phyloP scores from a whole-genome alignment of 768 basidiomycete species.

The Panaeolus papilionaceus region DNA sequence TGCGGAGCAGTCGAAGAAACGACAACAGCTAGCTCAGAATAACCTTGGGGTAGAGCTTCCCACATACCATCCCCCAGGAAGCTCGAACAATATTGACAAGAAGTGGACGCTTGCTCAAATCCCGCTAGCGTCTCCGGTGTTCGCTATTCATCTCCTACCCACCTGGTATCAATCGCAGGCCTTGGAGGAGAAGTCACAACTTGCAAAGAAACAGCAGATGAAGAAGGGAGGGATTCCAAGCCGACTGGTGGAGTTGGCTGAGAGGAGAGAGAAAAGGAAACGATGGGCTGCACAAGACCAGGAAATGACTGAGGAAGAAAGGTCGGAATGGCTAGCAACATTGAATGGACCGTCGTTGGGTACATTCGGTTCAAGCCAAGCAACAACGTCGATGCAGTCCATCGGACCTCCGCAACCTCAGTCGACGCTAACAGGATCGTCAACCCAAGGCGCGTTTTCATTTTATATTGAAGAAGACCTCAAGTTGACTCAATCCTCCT shows the following conservation, averaged over 20 bases:
- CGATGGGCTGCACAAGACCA: background rate
- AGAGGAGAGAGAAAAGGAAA: constrained; percentile 1
- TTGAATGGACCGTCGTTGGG: background rate
- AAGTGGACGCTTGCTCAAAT: background rate
- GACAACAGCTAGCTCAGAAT: background rate
- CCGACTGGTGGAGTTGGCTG: background rate
- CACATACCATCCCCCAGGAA: background rate
- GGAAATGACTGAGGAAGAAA: background rate
- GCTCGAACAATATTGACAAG: background rate
- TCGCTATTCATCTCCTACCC: background rate
- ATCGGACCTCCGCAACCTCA: background rate
- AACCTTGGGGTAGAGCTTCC: background rate
- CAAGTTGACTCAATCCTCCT: background rate
- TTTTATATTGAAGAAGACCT: constrained; percentile 5
- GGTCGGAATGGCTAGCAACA: background rate
- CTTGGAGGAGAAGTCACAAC: background rate
- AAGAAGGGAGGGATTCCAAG: background rate
- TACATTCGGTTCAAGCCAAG: constrained; percentile 1
- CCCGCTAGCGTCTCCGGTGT: background rate
- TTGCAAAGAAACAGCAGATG: background rate
- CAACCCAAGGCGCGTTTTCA: constrained; percentile 14
- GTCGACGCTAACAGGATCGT: constrained; percentile 1
- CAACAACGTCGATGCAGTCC: background rate
- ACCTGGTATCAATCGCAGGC: constrained; percentile 7
- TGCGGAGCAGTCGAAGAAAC: background rate